Conservation (phyloP, 2,329 filamentous ascomycete species). For the Paecilomyces sp. region DNA sequence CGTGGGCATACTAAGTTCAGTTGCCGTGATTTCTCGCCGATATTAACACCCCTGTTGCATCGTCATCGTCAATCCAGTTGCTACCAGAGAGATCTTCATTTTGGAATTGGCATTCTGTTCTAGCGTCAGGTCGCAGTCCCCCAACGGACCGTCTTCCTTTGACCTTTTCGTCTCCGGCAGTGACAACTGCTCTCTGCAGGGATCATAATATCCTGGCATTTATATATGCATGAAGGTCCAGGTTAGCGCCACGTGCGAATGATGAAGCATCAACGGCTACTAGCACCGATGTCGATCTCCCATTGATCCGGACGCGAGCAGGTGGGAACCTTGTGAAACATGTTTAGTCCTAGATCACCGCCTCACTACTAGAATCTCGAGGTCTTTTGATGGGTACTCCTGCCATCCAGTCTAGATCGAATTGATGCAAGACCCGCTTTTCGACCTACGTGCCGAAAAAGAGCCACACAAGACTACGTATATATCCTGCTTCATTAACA, state of each 20-base stretch:
- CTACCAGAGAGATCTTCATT: background rate
- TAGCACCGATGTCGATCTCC: slow-evolving; percentile 30
- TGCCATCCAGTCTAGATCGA: background rate
- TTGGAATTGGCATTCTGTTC: background rate
- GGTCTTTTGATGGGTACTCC: background rate
- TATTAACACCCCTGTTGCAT: background rate
- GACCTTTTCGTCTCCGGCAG: slow-evolving; percentile 4
- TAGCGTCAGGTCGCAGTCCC: background rate
- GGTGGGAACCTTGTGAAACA: slow-evolving; percentile 5
- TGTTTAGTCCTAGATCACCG: background rate
- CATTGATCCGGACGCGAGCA: slow-evolving; percentile 22
- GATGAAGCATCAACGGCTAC: slow-evolving; percentile 30
- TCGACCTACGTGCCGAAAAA: background rate
- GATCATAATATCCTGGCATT: background rate
- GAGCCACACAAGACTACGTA: background rate
- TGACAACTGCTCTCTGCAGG: background rate
- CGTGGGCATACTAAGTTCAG: background rate
- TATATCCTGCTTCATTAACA: background rate
- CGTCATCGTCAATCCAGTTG: background rate
- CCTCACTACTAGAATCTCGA: background rate
- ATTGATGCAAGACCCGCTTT: background rate
- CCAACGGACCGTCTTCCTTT: background rate
- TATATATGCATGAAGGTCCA: slow-evolving; percentile 28
- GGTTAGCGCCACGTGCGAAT: slow-evolving; percentile 31
- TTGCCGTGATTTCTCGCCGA: background rate